Base-by-base conservation (phyloP, 805 yeast species). In the Hanseniaspora jakobsenii region DNA sequence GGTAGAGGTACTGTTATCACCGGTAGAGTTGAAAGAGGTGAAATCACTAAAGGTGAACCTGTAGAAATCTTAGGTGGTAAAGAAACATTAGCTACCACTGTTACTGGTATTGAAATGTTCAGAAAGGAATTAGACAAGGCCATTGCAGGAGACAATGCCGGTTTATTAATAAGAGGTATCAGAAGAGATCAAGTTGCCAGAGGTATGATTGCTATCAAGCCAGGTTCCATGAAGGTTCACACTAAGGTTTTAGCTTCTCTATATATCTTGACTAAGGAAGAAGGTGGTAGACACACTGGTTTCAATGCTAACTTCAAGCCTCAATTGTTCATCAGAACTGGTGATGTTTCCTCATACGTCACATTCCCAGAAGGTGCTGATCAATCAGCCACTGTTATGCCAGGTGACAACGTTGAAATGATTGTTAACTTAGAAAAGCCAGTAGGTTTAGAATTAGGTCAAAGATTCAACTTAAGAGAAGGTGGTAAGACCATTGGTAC, bases 1-100 rank as follows among this genome's bases (percentile, higher is more conserved):
- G 99, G 99, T 69, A 89, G 98, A 78, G 98, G 98, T 71, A 91
- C 98, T 49, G 98, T 91, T 55, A 95, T 84, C 58, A 83, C 97
- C 47, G 98, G 98, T 65, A 83, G 97, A 71, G 98, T 86, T 56
- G 97, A 89, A 75, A 86, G 98, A 72, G 98, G 98, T 70, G 69
- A 78, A 54, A 76, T 91, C 67, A 84, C 84, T 80, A 87, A 87
- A 75, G 97, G 97, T 70, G 97, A 89, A 69, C 97, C 91, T 73
- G 72, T 91, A 57, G 97, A 91, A 74, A 79, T 91, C 63, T 95
- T 91, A 51, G 98, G 98, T 62, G 78, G 81, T 69, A 77, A 78
- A 56, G 75, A 76, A 62, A 89, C 94, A 54, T 65, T 83, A 66
- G 89, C 86, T 78, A 78, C 96, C 57, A 84, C 81, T 51, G 96